A percentile compares a stretch with the other conserved stretches of the same genome.
phyloP scores from a whole-genome alignment of 2,329 filamentous ascomycete genomes.

The Colletotrichum chrysophilum region DNA sequence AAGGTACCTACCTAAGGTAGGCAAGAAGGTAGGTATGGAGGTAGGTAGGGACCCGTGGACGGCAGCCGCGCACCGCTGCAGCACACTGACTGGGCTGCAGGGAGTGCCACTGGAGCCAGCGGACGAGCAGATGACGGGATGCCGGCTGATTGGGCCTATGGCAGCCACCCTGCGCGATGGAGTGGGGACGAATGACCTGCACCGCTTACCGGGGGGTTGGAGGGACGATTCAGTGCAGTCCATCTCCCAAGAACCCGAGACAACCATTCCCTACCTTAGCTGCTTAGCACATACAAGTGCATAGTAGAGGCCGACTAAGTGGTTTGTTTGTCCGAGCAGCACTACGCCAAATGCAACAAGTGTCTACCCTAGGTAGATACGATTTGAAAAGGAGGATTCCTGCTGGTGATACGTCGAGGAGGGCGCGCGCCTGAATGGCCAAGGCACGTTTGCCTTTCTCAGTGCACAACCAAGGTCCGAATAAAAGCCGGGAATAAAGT shows the following conservation, averaged over 20 bases:
- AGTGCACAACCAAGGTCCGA: not conserved
- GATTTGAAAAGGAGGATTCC: not conserved
- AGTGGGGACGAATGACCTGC: slow-evolving; percentile 16
- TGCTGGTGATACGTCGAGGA: not conserved
- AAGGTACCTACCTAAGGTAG: not conserved
- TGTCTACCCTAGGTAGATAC: not conserved
- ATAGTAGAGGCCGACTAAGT: not conserved
- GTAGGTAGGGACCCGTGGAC: slow-evolving; percentile 10
- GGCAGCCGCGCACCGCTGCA: not conserved
- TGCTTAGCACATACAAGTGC: not conserved
- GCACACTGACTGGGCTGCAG: slow-evolving; percentile 8
- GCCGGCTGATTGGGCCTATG: slow-evolving; percentile 6
- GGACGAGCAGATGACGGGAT: slow-evolving; percentile 7
- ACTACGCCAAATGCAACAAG: not conserved
- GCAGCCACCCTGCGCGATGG: not conserved
- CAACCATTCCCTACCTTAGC: not conserved
- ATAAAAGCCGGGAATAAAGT: not conserved
- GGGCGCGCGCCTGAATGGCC: not conserved
- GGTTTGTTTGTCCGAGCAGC: not conserved
- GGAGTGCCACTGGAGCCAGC: not conserved
- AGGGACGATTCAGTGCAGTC: not conserved
- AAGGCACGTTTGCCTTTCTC: not conserved
- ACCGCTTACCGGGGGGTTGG: slow-evolving; percentile 1
- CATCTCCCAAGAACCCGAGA: not conserved
- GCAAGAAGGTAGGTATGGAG: not conserved